Conservation (phyloP, 2,329 filamentous ascomycete species). For the Colletotrichum aenigma region DNA sequence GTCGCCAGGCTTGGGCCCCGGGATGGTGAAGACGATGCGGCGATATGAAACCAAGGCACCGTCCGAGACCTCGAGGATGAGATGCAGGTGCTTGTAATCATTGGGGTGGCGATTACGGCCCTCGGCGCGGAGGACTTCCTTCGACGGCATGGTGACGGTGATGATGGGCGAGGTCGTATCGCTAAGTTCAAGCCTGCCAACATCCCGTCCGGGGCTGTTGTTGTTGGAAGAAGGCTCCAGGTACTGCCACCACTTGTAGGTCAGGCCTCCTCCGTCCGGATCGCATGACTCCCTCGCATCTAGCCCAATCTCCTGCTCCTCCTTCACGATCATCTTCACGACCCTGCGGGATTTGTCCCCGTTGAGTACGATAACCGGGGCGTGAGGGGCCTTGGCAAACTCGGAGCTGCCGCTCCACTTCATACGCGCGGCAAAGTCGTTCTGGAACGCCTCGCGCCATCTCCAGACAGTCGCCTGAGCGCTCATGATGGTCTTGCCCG, state of each 20-base stretch:
- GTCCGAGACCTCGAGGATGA: conserved; percentile 7
- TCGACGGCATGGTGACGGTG: conserved; percentile 1
- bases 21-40: neutral
- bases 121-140: neutral
- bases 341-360: conserved; percentile 19
- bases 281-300: conserved; percentile 21
- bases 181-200: neutral
- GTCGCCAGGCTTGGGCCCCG: neutral
- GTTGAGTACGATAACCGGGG: conserved; percentile 24
- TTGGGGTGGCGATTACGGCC: neutral
- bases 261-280: conserved; percentile 19
- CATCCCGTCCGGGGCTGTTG: neutral
- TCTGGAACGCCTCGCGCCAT: conserved; percentile 56
- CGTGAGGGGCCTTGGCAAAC: conserved; percentile 10
- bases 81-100: conserved; percentile 2
- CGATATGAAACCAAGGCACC: neutral
- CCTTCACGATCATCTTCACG: conserved; percentile 1
- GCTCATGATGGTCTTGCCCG: conserved; percentile 32
- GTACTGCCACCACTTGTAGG: conserved; percentile 23
- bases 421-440: conserved; percentile 36
- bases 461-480: conserved; percentile 57
- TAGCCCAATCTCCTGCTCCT: conserved; percentile 14
- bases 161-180: neutral
- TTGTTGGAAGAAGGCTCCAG: conserved; percentile 14
- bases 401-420: conserved; percentile 10